Evolutionary conservation across 176 grass and related monocot species (phyloP).

Genomic region (Lolium multiflorum): DNA sequence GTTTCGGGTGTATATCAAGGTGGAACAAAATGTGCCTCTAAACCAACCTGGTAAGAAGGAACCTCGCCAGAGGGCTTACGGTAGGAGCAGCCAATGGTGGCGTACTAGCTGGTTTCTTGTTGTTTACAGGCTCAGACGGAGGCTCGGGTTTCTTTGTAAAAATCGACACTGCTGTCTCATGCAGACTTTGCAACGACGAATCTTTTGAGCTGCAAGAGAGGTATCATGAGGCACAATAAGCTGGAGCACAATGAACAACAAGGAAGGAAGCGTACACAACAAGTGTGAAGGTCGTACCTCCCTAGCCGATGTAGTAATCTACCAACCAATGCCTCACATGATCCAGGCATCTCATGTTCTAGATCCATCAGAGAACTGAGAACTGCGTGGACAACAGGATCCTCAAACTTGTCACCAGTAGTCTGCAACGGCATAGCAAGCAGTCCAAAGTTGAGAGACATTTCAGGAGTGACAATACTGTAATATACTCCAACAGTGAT

Average conservation of each 20-base stretch:
- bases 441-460: conserved; percentile 15
- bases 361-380: conserved; percentile 83
- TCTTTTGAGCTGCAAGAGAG: conserved; percentile 73
- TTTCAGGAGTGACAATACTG: background rate
- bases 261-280: background rate
- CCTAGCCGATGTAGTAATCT: conserved; percentile 73
- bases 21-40: conserved; percentile 7
- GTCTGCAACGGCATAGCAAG: conserved; percentile 52
- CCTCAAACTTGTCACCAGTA: conserved; percentile 71
- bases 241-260: conserved; percentile 22
- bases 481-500: background rate
- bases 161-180: conserved; percentile 60
- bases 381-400: conserved; percentile 54
- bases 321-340: conserved; percentile 69
- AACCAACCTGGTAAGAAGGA: conserved; percentile 91
- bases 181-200: conserved; percentile 64
- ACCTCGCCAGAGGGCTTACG: conserved; percentile 84
- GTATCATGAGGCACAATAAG: conserved; percentile 32
- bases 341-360: conserved; percentile 85
- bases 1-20: conserved; percentile 19
- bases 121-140: conserved; percentile 36
- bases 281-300: conserved; percentile 53
- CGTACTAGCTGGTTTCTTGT: conserved; percentile 62
- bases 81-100: conserved; percentile 63
- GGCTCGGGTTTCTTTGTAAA: conserved; percentile 66